phyloP scores from a whole-genome alignment of 495 filamentous ascomycete genomes.

The Tuber microsphaerosporum region DNA sequence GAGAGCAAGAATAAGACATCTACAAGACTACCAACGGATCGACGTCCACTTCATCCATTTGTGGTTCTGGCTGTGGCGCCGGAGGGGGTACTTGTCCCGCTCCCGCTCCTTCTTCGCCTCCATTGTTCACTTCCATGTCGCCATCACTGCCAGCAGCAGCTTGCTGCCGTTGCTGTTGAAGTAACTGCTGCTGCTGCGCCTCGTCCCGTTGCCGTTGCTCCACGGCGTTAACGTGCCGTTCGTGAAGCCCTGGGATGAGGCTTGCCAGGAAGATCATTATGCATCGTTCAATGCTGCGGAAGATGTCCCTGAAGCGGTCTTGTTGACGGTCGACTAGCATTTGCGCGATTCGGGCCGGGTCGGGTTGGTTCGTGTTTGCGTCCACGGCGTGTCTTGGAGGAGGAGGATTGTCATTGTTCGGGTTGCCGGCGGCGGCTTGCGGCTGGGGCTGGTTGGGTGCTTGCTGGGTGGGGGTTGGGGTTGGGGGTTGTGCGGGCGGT shows the following conservation, averaged over 20 bases:
- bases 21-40: background rate
- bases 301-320: conserved; percentile 22
- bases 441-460: conserved; percentile 18
- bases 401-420: conserved; percentile 6
- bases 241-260: conserved; percentile 37
- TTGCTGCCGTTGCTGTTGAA: background rate
- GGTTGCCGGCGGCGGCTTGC: conserved; percentile 5
- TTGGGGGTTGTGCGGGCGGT: conserved; percentile 4
- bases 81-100: background rate
- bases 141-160: background rate
- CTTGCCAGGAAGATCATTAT: conserved; percentile 38
- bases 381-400: conserved; percentile 19
- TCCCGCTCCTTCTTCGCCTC: background rate
- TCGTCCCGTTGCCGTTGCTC: conserved; percentile 31
- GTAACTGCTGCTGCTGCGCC: conserved; percentile 1
- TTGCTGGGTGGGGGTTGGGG: conserved; percentile 4
- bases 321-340: conserved; percentile 32
- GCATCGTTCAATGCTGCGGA: conserved; percentile 33
- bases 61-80: background rate
- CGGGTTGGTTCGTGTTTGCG: conserved; percentile 23
- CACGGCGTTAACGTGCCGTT: conserved; percentile 38
- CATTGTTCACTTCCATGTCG: background rate
- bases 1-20: background rate
- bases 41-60: background rate
- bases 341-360: conserved; percentile 29